Conservation (phyloP, 495 filamentous ascomycete genomes). For the Tuber umbilicatum region DNA sequence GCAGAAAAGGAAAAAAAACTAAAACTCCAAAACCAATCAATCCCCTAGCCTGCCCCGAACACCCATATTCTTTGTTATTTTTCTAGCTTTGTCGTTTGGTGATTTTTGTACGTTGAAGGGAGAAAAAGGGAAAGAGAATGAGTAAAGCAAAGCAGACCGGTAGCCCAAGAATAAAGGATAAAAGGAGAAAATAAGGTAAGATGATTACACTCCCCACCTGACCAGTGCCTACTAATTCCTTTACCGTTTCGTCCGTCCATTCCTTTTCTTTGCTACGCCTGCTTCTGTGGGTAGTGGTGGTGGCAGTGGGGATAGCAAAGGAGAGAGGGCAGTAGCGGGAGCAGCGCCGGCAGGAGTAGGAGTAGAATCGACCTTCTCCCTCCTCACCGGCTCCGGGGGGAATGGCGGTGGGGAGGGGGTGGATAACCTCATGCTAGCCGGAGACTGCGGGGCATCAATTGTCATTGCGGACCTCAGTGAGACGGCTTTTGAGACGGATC, state of each 20-base stretch:
- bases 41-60: neutral
- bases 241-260: neutral
- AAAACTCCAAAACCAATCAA: neutral
- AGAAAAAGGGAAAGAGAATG: neutral
- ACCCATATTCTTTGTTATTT: neutral
- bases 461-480: neutral
- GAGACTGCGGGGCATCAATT: neutral
- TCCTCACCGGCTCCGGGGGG: neutral
- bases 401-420: conserved; percentile 3
- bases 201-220: neutral
- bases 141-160: neutral
- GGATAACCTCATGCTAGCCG: neutral
- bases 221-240: neutral
- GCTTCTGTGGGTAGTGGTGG: neutral
- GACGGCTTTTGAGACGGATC: neutral
- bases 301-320: neutral
- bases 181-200: neutral
- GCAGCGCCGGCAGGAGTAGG: too few species aligned
- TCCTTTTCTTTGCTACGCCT: neutral
- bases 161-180: neutral
- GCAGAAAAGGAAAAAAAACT: neutral
- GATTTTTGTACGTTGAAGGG: neutral
- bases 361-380: neutral
- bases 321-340: neutral
- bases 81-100: neutral